Conservation (phyloP, 2,329 filamentous ascomycete genomes). For the Leptographium lundbergii region DNA sequence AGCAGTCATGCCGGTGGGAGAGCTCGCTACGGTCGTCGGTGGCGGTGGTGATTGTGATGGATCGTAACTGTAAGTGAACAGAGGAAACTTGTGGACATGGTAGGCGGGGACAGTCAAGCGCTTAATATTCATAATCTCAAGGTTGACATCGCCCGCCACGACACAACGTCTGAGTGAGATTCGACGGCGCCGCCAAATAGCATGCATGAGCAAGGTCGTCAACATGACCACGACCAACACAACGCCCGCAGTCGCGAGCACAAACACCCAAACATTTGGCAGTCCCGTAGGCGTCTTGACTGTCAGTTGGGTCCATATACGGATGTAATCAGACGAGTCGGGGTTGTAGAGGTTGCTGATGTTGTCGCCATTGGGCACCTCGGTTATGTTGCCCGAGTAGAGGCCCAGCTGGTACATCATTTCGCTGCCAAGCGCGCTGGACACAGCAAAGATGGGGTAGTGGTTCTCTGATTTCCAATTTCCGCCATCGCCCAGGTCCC, state of each 20-base stretch:
- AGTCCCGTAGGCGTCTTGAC: conserved; percentile 36
- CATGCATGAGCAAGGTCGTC: conserved; percentile 63
- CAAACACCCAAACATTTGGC: conserved; percentile 72
- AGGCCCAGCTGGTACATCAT: conserved; percentile 60
- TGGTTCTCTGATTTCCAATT: conserved; percentile 59
- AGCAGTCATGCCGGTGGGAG: background rate
- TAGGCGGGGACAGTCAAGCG: conserved; percentile 62
- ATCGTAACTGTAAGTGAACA: conserved; percentile 62
- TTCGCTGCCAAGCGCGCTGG: conserved; percentile 49
- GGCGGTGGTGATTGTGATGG: conserved; percentile 22
- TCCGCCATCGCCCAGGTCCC: conserved; percentile 57
- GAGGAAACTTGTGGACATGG: conserved; percentile 60
- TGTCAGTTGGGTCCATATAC: conserved; percentile 44
- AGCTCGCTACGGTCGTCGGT: background rate
- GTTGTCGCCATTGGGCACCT: conserved; percentile 44
- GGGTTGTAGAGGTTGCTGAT: conserved; percentile 42
- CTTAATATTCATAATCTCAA: conserved; percentile 78
- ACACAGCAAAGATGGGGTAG: conserved; percentile 75
- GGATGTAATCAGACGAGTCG: conserved; percentile 44
- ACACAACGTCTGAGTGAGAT: conserved; percentile 57
- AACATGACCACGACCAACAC: conserved; percentile 53
- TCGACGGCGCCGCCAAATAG: conserved; percentile 60
- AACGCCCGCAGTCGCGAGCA: conserved; percentile 57
- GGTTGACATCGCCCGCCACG: conserved; percentile 64
- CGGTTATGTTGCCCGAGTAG: conserved; percentile 65